Conservation (phyloP, 306 rosid species). For the Ceratonia siliqua region DNA sequence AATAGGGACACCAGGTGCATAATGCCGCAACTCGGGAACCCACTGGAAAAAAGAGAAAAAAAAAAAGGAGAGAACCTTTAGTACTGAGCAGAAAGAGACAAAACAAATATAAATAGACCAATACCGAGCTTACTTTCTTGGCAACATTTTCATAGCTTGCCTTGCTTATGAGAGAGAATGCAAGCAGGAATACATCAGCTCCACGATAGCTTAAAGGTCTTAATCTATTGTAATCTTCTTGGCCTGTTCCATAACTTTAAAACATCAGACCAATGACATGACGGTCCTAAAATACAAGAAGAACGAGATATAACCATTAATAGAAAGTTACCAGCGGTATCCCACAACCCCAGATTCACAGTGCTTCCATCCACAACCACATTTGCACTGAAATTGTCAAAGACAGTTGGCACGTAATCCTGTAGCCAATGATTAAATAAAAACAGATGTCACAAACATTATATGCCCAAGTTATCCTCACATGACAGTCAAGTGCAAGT, state of each 20-base stretch:
- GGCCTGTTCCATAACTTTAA: slow-evolving; percentile 70
- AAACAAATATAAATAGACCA: slow-evolving; percentile 14
- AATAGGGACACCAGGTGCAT: slow-evolving; percentile 96
- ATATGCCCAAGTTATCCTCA: slow-evolving; percentile 20
- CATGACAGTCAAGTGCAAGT: slow-evolving; percentile 20
- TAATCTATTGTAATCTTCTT: slow-evolving; percentile 95
- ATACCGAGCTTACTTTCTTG: slow-evolving; percentile 67
- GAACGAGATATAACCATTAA: background rate
- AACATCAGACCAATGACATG: slow-evolving; percentile 36
- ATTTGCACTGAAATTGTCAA: slow-evolving; percentile 97
- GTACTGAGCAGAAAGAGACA: slow-evolving; percentile 19
- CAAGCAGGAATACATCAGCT: slow-evolving; percentile 94
- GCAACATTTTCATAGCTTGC: slow-evolving; percentile 98
- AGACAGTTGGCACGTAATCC: slow-evolving; percentile 98
- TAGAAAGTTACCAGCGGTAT: slow-evolving; percentile 78
- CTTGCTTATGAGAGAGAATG: slow-evolving; percentile 96
- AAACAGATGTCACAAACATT: slow-evolving; percentile 36
- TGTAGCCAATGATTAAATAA: slow-evolving; percentile 43
- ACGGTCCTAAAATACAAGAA: background rate
- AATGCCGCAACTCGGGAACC: slow-evolving; percentile 97
- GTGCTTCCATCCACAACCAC: slow-evolving; percentile 99
- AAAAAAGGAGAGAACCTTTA: slow-evolving; percentile 10
- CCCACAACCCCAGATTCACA: slow-evolving; percentile 96
- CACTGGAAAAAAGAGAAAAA: slow-evolving; percentile 50
- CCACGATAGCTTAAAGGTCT: slow-evolving; percentile 98